Evolutionary conservation across 108 stramenopile species (phyloP).

Genomic region (Pinguiococcus pyrenoidosus): DNA sequence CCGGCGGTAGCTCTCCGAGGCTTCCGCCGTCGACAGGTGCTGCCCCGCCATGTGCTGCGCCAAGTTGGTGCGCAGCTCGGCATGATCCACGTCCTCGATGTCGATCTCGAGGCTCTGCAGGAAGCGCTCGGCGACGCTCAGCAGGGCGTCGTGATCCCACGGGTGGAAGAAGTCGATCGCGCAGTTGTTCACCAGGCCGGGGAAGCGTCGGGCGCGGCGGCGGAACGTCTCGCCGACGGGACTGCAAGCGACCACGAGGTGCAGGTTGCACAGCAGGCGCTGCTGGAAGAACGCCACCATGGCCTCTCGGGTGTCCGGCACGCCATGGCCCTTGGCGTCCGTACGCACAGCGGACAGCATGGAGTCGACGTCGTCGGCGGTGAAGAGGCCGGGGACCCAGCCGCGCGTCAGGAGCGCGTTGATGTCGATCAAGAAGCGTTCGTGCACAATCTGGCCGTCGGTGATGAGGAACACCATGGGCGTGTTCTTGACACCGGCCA

Average conservation of each 20-base stretch:
- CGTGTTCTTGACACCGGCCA: slow-evolving; percentile 27
- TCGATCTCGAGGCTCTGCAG: too few species aligned
- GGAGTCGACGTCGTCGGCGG: slow-evolving; percentile 27
- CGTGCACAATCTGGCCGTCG: slow-evolving; percentile 34
- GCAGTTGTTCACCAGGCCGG: slow-evolving; percentile 37
- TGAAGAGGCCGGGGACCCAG: slow-evolving; percentile 28
- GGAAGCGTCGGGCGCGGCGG: slow-evolving; percentile 24
- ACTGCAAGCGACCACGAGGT: slow-evolving; percentile 25
- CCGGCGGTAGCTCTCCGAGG: slow-evolving; percentile 6
- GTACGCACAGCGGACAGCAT: slow-evolving; percentile 15
- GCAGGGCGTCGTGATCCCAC: slow-evolving; percentile 36
- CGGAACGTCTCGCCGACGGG: slow-evolving; percentile 31
- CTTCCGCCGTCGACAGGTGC: slow-evolving; percentile 13
- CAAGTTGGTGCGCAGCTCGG: slow-evolving; percentile 23
- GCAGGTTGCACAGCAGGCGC: slow-evolving; percentile 24
- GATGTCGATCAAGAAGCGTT: slow-evolving; percentile 30
- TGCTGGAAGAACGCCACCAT: slow-evolving; percentile 35
- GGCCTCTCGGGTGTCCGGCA: slow-evolving; percentile 21
- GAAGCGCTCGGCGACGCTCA: slow-evolving; percentile 30
- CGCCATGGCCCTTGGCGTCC: slow-evolving; percentile 28
- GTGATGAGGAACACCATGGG: slow-evolving; percentile 25
- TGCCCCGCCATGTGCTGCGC: slow-evolving; percentile 33
- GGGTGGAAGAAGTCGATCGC: slow-evolving; percentile 39
- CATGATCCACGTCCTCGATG: neutral
- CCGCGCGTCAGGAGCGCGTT: slow-evolving; percentile 32